phyloP scores from a whole-genome alignment of 176 grass and related monocot genomes.

The Aegilops bicornis region DNA sequence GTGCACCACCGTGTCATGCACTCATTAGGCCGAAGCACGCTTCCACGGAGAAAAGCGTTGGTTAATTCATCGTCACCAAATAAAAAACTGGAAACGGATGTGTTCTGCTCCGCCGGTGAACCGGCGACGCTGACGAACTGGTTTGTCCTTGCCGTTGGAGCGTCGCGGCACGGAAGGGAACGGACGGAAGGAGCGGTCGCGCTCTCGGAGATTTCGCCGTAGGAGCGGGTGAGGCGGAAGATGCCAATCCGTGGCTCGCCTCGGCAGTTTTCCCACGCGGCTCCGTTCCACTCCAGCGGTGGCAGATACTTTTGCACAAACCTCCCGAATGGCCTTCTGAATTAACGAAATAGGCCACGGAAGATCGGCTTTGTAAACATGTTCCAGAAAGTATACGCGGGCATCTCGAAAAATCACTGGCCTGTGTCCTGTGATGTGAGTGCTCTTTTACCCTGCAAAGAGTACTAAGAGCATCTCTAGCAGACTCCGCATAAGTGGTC shows the following conservation, averaged over 20 bases:
- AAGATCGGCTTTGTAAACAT: not conserved
- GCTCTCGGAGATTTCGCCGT: constrained; percentile 1
- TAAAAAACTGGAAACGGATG: not conserved
- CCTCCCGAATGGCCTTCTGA: too few relatives aligned
- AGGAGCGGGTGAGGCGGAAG: not conserved
- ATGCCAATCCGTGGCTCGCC: not conserved
- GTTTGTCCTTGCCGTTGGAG: not conserved
- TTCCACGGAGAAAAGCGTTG: not conserved
- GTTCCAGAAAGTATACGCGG: too few relatives aligned
- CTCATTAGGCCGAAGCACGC: not conserved
- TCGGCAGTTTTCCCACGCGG: not conserved
- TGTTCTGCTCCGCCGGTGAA: not conserved
- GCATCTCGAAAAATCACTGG: too few relatives aligned
- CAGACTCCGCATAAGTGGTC: too few relatives aligned
- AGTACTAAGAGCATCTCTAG: too few relatives aligned
- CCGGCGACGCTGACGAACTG: not conserved
- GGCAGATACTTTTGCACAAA: not conserved
- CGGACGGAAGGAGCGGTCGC: not conserved
- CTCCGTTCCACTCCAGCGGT: not conserved
- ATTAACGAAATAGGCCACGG: too few relatives aligned
- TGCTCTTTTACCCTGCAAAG: not conserved
- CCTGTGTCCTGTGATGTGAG: not conserved
- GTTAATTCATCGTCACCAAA: not conserved
- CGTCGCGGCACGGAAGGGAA: not conserved
- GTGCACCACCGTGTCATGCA: not conserved